These are phyloP conservation scores for Eucalyptus tenuipes DNA, from an alignment of 345 rosid species.

Conservation along the genomic window DNA sequence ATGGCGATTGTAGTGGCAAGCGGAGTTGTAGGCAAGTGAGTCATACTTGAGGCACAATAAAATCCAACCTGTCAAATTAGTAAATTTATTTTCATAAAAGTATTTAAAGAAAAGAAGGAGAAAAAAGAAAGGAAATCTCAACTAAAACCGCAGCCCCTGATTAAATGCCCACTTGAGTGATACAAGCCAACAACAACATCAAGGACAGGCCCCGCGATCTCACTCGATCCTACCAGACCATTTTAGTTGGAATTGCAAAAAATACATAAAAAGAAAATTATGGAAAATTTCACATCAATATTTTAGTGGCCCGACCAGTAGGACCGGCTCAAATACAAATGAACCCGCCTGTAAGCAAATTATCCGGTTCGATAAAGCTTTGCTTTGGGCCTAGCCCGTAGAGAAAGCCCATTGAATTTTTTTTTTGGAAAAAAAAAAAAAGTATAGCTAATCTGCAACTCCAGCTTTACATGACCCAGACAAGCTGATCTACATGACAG, in stretches of 20 bases:
- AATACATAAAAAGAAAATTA: not conserved
- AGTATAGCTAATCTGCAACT: not conserved
- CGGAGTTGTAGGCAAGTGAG: not conserved
- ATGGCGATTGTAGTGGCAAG: not conserved
- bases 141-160: not conserved
- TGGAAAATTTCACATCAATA: accelerated
- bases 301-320: not conserved
- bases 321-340: not conserved
- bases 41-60: not conserved
- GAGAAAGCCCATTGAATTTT: not conserved
- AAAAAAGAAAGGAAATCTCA: not conserved
- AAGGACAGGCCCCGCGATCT: not conserved
- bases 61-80: not conserved
- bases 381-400: not conserved
- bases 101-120: accelerated
- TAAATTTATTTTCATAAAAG: not conserved
- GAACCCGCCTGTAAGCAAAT: not conserved
- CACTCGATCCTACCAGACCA: not conserved
- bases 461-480: not conserved
- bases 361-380: not conserved
- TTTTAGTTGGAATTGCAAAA: not conserved
- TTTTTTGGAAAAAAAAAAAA: not conserved
- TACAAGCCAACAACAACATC: not conserved
- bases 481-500: not conserved
- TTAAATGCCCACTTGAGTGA: not conserved